Evolutionary conservation across 306 rosid genomes (phyloP).

Genomic region (Trichosanthes cucumerina): DNA sequence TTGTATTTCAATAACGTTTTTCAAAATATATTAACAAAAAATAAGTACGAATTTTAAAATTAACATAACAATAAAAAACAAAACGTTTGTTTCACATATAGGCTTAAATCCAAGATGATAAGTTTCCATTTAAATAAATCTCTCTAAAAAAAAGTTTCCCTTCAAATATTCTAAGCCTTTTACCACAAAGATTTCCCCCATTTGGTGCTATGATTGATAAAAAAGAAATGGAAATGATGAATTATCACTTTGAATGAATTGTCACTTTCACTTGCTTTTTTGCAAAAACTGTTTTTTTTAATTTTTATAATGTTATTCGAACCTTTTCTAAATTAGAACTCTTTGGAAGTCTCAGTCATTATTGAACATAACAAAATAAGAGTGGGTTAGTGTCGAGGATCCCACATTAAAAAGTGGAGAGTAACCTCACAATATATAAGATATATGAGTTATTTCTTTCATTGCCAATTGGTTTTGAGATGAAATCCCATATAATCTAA

Average conservation of each 20-base stretch:
- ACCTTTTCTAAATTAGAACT: not conserved
- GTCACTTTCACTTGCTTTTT: not conserved
- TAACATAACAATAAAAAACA: not conserved
- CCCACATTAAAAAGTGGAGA: too few species aligned
- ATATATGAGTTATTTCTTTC: too few species aligned
- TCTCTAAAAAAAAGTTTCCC: not conserved
- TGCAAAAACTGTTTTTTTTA: not conserved
- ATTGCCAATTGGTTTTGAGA: too few species aligned
- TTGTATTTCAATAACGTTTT: not conserved
- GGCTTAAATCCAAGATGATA: not conserved
- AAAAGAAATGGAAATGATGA: not conserved
- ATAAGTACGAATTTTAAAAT: not conserved
- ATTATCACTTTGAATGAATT: not conserved
- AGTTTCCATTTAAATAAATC: not conserved
- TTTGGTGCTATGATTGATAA: not conserved
- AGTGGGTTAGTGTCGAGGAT: not conserved
- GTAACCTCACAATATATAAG: too few species aligned
- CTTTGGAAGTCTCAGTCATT: not conserved
- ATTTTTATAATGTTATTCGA: not conserved
- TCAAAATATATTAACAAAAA: too few species aligned
- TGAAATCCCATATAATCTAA: too few species aligned
- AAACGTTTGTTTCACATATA: not conserved
- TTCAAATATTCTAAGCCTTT: not conserved
- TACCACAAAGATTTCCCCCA: not conserved
- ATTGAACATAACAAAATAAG: not conserved